phyloP scores from a whole-genome alignment of 257 asterid genomes.

The Solanum tarapatanum region DNA sequence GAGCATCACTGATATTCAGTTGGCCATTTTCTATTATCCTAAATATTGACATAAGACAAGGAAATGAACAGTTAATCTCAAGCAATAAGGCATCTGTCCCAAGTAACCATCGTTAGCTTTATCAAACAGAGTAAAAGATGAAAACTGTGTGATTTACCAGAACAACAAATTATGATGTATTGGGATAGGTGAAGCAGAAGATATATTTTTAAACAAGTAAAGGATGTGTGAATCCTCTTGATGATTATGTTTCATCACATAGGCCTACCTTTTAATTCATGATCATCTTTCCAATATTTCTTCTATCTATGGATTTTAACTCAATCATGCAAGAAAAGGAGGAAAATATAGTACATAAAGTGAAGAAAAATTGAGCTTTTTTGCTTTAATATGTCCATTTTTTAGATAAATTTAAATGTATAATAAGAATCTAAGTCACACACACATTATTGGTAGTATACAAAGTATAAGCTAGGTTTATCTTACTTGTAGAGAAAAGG shows the following conservation, averaged over 20 bases:
- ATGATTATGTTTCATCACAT: neutral
- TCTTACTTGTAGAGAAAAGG: constrained; percentile 91
- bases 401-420: neutral
- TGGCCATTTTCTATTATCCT: neutral
- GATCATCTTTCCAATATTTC: neutral
- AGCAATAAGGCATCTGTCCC: neutral
- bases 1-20: neutral
- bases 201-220: neutral
- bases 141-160: neutral
- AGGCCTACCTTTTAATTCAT: neutral
- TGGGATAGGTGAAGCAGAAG: neutral
- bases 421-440: neutral
- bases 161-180: neutral
- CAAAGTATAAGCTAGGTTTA: constrained; percentile 2
- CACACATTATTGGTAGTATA: neutral
- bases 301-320: neutral
- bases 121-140: neutral
- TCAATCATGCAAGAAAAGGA: neutral
- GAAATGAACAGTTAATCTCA: neutral
- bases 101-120: neutral
- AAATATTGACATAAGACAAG: neutral
- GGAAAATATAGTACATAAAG: neutral
- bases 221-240: neutral
- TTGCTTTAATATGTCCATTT: neutral
- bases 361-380: neutral